Conservation (phyloP, 129 eudicot genomes). For the Apium graveolens region DNA sequence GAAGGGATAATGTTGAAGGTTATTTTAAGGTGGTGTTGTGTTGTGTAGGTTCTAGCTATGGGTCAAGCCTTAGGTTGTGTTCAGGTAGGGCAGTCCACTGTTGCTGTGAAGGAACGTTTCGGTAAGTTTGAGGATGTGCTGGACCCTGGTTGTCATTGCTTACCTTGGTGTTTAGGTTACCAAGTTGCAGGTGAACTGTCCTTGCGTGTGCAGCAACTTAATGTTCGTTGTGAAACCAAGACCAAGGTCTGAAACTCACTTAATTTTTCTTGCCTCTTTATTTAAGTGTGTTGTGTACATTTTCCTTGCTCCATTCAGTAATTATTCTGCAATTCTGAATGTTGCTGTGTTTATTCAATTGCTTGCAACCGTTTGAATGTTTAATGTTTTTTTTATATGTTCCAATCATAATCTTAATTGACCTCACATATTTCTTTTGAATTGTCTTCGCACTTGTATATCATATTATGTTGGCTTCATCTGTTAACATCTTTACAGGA, state of each 20-base stretch:
- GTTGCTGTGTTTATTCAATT: too few species aligned
- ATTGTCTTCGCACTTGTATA: neutral
- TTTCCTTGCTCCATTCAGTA: neutral
- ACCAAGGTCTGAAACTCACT: constrained; percentile 43
- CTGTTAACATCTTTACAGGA: constrained; percentile 36
- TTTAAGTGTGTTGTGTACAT: neutral
- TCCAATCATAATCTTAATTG: neutral
- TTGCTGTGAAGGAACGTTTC: constrained; percentile 58
- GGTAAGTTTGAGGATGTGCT: constrained; percentile 52
- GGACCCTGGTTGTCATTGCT: constrained; percentile 67
- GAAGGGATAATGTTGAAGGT: neutral
- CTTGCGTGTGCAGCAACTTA: constrained; percentile 61
- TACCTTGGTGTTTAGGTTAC: constrained; percentile 71
- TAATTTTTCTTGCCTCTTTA: neutral
- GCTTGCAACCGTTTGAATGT: neutral
- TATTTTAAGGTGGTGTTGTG: neutral
- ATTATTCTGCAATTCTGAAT: neutral
- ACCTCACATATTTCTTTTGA: neutral
- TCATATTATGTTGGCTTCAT: neutral
- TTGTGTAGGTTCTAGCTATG: constrained; percentile 32
- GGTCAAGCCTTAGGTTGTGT: constrained; percentile 58
- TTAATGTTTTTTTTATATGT: neutral
- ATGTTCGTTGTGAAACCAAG: constrained; percentile 77
- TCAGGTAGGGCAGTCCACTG: constrained; percentile 61
- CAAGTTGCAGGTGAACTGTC: constrained; percentile 46